These are phyloP conservation scores for Sporisorium exsertum DNA, from an alignment of 1,284 basidiomycete species.

Conservation along the genomic window DNA sequence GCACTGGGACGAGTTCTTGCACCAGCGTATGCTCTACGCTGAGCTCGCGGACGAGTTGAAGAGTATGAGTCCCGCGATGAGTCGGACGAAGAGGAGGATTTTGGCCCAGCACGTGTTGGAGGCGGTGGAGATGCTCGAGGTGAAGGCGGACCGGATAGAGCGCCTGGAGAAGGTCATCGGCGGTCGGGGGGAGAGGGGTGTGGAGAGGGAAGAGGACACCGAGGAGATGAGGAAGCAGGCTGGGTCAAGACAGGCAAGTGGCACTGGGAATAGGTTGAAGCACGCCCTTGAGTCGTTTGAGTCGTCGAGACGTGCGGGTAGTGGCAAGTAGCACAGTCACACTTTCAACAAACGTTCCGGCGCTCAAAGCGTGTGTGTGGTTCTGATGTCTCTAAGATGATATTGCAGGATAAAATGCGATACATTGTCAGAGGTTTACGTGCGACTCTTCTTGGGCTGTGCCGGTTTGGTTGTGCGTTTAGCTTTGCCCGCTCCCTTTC, in stretches of 20 bases:
- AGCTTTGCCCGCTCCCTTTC: neutral
- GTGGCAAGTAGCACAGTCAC: neutral
- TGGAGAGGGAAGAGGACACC: slow-evolving; percentile 1
- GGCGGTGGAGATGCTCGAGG: slow-evolving; percentile 63
- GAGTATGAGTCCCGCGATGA: slow-evolving; percentile 56
- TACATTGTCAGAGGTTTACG: slow-evolving; percentile 4
- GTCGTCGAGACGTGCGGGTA: neutral
- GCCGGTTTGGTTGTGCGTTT: slow-evolving; percentile 16
- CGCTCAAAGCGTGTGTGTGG: too few species aligned
- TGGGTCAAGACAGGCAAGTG: slow-evolving; percentile 15
- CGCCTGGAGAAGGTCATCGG: slow-evolving; percentile 35
- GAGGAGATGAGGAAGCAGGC: slow-evolving; percentile 17
- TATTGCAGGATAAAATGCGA: too few species aligned
- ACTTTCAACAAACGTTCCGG: neutral
- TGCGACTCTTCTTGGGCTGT: slow-evolving; percentile 34
- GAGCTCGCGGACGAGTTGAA: slow-evolving; percentile 68
- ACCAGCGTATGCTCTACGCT: slow-evolving; percentile 60
- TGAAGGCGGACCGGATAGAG: slow-evolving; percentile 62
- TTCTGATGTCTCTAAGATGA: neutral
- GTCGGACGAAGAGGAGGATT: slow-evolving; percentile 49
- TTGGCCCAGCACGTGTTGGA: slow-evolving; percentile 63
- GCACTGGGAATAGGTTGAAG: slow-evolving; percentile 22
- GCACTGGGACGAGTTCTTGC: slow-evolving; percentile 65
- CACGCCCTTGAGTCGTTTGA: slow-evolving; percentile 32
- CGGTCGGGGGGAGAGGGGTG: neutral